Evolutionary conservation across 2,329 filamentous ascomycete species (phyloP).

Genomic region (Cercospora sojina): DNA sequence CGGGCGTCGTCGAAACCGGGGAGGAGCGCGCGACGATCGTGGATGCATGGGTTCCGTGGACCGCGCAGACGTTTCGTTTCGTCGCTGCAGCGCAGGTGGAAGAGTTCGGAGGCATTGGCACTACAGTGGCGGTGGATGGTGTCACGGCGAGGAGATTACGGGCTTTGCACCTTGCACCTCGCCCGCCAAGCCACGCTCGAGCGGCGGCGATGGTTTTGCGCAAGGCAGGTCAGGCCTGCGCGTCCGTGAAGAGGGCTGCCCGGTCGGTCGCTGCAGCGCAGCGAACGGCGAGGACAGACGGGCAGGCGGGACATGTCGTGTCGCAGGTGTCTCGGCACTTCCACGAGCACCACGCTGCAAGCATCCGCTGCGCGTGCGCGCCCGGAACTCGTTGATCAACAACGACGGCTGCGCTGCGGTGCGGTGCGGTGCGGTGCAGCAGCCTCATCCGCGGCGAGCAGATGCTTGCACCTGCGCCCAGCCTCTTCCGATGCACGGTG

Average conservation of each 20-base stretch:
- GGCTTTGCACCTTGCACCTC: background rate
- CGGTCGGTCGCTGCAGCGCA: constrained; percentile 3
- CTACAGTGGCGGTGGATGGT: background rate
- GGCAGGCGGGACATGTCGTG: constrained; percentile 13
- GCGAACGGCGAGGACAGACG: constrained; percentile 2
- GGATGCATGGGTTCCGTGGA: background rate
- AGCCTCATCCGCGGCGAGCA: too few relatives aligned
- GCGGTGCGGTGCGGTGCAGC: too few relatives aligned
- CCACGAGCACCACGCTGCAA: constrained; percentile 12
- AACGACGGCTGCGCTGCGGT: constrained; percentile 1
- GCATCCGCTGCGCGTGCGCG: constrained; percentile 1
- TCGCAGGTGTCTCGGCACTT: constrained; percentile 15
- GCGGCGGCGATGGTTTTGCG: background rate
- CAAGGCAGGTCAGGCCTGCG: constrained; percentile 3
- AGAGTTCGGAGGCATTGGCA: background rate
- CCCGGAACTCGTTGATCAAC: background rate
- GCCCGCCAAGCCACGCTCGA: background rate
- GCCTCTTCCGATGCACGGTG: background rate
- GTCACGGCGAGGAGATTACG: constrained; percentile 2
- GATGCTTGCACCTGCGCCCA: background rate
- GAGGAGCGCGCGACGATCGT: background rate
- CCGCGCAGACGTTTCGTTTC: background rate
- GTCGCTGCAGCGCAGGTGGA: background rate
- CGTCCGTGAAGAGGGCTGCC: background rate
- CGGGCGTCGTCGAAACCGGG: background rate